These are phyloP conservation scores for Acacia acuminata DNA, from an alignment of 306 rosid species.

Conservation along the genomic window DNA sequence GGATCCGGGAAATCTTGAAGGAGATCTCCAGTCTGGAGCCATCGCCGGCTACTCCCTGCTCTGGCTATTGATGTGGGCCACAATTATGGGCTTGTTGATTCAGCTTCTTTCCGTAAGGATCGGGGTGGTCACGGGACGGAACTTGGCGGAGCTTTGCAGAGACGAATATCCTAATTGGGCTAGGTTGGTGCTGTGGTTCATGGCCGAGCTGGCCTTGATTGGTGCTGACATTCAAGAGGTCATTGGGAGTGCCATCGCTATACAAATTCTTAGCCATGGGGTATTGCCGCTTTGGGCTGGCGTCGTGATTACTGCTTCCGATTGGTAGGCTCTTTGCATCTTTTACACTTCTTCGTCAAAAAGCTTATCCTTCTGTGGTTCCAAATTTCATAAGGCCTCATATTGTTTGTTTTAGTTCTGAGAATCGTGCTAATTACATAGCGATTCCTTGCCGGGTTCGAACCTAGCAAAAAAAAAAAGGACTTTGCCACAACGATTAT, in stretches of 20 bases:
- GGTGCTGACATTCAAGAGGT: constrained; percentile 96
- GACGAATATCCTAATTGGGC: constrained; percentile 88
- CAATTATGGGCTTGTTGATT: constrained; percentile 73
- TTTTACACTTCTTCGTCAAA: background rate
- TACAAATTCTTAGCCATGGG: constrained; percentile 79
- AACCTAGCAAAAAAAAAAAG: too few species aligned
- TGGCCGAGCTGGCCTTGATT: constrained; percentile 93
- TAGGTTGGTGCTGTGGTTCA: constrained; percentile 63
- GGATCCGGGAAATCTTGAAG: constrained; percentile 93
- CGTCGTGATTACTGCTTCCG: constrained; percentile 81
- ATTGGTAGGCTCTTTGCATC: constrained; percentile 53
- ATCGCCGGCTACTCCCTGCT: constrained; percentile 82
- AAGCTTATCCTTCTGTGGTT: background rate
- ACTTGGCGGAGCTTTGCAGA: constrained; percentile 82
- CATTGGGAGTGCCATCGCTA: constrained; percentile 90
- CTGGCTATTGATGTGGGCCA: constrained; percentile 90
- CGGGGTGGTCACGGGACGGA: constrained; percentile 83
- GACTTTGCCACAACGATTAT: background rate
- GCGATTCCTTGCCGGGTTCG: background rate
- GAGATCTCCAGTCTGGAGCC: constrained; percentile 90
- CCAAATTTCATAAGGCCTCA: background rate
- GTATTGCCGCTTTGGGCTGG: constrained; percentile 84
- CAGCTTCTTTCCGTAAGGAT: constrained; percentile 71
- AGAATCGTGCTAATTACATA: background rate
- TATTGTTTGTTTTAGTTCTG: background rate